Conservation (phyloP, 2,329 filamentous ascomycete genomes). For the Botryotinia narcissicola region DNA sequence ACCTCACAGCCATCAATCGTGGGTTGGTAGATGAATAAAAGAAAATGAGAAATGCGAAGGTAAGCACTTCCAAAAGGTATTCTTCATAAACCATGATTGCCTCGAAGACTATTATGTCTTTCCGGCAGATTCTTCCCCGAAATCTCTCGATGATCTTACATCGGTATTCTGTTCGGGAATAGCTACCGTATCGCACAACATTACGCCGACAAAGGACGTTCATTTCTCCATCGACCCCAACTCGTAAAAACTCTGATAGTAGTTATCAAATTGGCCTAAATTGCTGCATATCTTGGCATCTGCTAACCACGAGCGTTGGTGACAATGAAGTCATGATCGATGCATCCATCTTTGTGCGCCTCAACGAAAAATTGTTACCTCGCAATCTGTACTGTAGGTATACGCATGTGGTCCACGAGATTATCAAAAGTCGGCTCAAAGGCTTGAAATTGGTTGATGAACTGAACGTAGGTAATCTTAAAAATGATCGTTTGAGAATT, state of each 20-base stretch:
- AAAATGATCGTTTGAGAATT: background rate
- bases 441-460: background rate
- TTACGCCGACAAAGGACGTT: slow-evolving; percentile 5
- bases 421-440: background rate
- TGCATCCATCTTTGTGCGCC: background rate
- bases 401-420: background rate
- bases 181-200: background rate
- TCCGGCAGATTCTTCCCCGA: background rate
- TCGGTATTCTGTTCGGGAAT: background rate
- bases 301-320: background rate
- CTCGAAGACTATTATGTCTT: background rate
- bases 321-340: slow-evolving; percentile 1
- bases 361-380: background rate
- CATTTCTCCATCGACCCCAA: slow-evolving; percentile 1
- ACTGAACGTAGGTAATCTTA: too few relatives aligned
- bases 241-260: background rate
- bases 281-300: background rate
- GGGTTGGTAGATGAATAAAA: background rate
- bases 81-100: too few relatives aligned
- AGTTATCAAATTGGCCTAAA: background rate
- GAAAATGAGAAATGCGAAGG: background rate
- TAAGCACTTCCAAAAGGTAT: background rate
- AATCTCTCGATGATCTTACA: background rate
- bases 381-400: background rate
- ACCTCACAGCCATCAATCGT: too few relatives aligned